Evolutionary conservation across 2,329 filamentous ascomycete genomes (phyloP).

Genomic region (Blastomyces gilchristii): DNA sequence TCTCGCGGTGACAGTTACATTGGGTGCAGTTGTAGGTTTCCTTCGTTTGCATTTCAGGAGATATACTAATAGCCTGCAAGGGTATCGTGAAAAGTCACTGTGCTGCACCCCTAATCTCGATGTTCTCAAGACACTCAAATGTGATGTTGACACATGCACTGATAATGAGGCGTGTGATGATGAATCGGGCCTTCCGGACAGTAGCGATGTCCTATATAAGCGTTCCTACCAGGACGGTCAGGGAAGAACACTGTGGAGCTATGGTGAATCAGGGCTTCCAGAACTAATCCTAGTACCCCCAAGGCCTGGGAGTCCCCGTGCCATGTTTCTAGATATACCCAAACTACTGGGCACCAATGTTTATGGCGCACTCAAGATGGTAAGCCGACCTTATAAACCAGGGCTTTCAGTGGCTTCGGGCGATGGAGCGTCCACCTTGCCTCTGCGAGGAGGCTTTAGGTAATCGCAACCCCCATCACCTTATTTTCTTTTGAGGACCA

Average conservation of each 20-base stretch:
- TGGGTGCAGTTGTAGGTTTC: neutral
- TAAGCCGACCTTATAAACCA: neutral
- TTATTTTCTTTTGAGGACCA: neutral
- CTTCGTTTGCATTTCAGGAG: too few relatives aligned
- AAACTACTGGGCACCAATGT: slow-evolving; percentile 1
- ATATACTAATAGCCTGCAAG: neutral
- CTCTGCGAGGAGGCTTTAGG: neutral
- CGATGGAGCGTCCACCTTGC: neutral
- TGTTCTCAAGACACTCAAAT: too few relatives aligned
- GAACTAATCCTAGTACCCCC: neutral
- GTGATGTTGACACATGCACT: too few relatives aligned
- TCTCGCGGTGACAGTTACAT: neutral
- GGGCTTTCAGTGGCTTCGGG: neutral
- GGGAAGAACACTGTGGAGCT: neutral
- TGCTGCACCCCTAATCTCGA: too few relatives aligned
- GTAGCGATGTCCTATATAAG: too few relatives aligned
- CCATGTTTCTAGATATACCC: neutral
- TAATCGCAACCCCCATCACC: neutral
- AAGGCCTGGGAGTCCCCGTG: neutral
- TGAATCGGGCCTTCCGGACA: too few relatives aligned
- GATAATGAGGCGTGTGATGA: too few relatives aligned
- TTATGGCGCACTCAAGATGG: neutral
- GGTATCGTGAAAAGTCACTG: slow-evolving; percentile 2
- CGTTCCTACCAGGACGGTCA: too few relatives aligned
- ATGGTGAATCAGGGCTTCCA: too few relatives aligned